Conservation (phyloP, 1,284 basidiomycete genomes). For the Melampsora larici-populina region DNA sequence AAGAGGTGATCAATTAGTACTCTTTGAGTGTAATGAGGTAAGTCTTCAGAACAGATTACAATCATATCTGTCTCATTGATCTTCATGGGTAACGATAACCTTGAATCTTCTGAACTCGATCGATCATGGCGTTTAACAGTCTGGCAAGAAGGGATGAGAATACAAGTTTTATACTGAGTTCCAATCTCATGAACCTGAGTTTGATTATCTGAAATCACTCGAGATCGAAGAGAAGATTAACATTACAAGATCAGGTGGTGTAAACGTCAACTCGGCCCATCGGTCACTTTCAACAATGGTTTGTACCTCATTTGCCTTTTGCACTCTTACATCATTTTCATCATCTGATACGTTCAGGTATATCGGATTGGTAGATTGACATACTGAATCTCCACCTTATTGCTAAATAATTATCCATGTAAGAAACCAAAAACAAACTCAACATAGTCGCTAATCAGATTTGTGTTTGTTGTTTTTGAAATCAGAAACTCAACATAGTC, state of each 20-base stretch:
- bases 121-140: constrained; percentile 11
- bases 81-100: no score
- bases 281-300: constrained; percentile 90
- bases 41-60: no score
- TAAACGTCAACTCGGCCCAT: constrained; percentile 93
- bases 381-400: not conserved
- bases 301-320: not conserved
- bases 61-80: no score
- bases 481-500: no score
- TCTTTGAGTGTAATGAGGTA: no score
- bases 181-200: constrained; percentile 99
- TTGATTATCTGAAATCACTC: constrained; percentile 98
- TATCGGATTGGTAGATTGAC: not conserved
- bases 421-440: no score
- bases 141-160: constrained; percentile 94
- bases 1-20: constrained; percentile 93
- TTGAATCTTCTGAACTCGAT: not conserved
- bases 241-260: constrained; percentile 99
- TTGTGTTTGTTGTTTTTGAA: no score
- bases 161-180: constrained; percentile 99
- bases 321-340: not conserved
- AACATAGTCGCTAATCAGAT: no score
- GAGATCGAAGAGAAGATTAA: constrained; percentile 99
- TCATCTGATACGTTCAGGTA: not conserved
- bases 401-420: no score